Percentiles rank a stretch among this genome's conserved stretches.
Conservation (phyloP, 495 filamentous ascomycete species). For the Tuber calosporum region DNA sequence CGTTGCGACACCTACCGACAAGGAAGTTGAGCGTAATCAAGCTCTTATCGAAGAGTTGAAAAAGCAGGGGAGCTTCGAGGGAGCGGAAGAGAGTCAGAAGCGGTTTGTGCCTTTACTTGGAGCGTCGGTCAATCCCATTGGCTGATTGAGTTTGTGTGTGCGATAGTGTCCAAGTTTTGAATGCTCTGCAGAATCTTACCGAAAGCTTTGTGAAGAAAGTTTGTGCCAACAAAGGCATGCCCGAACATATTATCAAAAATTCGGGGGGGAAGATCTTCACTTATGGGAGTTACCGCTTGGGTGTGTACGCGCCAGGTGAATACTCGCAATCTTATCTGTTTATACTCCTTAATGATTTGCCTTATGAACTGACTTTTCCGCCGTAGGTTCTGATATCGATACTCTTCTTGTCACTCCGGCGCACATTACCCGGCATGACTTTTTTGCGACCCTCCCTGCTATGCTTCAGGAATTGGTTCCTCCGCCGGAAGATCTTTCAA, state of each 20-base stretch:
- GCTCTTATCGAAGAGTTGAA: slow-evolving; percentile 73
- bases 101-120: slow-evolving; percentile 51
- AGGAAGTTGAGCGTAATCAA: slow-evolving; percentile 67
- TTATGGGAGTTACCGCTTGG: slow-evolving; percentile 87
- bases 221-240: slow-evolving; percentile 58
- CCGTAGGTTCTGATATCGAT: slow-evolving; percentile 84
- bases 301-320: slow-evolving; percentile 81
- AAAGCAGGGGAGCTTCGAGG: slow-evolving; percentile 85
- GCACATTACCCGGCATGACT: slow-evolving; percentile 78
- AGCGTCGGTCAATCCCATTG: slow-evolving; percentile 31
- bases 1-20: slow-evolving; percentile 60
- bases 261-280: slow-evolving; percentile 88
- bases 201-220: slow-evolving; percentile 78
- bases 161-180: slow-evolving; percentile 49
- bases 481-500: slow-evolving; percentile 68
- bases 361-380: slow-evolving; percentile 20
- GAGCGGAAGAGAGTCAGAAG: slow-evolving; percentile 66
- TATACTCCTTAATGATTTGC: background rate
- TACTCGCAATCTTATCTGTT: background rate
- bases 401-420: slow-evolving; percentile 85
- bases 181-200: slow-evolving; percentile 66
- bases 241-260: slow-evolving; percentile 65
- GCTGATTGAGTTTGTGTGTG: slow-evolving; percentile 12
- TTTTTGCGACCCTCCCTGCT: slow-evolving; percentile 77
- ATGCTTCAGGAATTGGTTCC: slow-evolving; percentile 66